These are phyloP conservation scores for Bacidia rubella DNA, from an alignment of 495 filamentous ascomycete species.

Conservation along the genomic window DNA sequence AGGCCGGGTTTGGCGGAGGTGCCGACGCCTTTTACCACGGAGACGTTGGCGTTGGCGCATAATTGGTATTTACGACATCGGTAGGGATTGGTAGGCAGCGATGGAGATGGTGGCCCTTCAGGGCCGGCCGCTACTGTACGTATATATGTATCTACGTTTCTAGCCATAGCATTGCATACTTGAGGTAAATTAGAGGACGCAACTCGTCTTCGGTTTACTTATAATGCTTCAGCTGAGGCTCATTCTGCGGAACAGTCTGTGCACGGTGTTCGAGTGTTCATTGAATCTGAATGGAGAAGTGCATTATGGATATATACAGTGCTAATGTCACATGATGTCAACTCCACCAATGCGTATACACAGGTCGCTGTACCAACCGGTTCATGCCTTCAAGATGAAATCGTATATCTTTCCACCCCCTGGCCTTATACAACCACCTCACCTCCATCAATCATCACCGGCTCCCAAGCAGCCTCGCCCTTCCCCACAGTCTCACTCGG, in stretches of 20 bases:
- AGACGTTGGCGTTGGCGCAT: constrained; percentile 61
- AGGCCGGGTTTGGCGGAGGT: constrained; percentile 77
- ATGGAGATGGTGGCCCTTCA: constrained; percentile 17
- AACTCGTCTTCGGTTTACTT: no score
- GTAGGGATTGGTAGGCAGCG: constrained; percentile 41
- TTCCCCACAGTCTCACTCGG: constrained; percentile 69
- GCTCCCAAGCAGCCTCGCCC: constrained; percentile 55
- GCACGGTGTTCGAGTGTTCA: no score
- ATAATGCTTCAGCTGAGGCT: no score
- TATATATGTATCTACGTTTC: no score
- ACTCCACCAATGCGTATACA: neutral
- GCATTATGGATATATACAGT: neutral
- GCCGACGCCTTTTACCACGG: constrained; percentile 62
- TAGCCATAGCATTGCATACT: no score
- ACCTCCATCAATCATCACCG: constrained; percentile 76
- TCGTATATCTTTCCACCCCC: neutral
- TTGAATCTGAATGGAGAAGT: neutral
- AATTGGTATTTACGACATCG: constrained; percentile 73
- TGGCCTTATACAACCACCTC: constrained; percentile 59
- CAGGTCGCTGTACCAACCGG: neutral
- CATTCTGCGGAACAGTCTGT: no score
- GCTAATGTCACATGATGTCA: neutral
- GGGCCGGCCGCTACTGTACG: no score
- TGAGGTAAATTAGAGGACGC: no score
- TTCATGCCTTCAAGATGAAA: neutral